Evolutionary conservation across 169 alveolate genomes (phyloP).

Genomic region (Babesia bovis): DNA sequence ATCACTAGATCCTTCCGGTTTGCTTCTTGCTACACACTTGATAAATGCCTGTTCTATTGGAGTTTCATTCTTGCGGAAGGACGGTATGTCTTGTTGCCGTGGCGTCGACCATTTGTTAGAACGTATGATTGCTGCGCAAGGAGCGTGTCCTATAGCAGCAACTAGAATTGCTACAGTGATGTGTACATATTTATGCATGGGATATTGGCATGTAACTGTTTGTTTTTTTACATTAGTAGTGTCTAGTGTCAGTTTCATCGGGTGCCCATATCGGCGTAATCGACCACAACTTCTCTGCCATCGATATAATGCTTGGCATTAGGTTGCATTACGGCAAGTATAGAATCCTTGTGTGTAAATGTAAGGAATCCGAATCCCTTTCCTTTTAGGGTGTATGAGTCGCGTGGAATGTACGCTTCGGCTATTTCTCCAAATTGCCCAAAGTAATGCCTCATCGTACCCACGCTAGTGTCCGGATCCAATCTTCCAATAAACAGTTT

Average conservation of each 20-base stretch:
- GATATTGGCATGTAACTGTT: neutral
- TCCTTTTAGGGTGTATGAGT: slow-evolving; percentile 55
- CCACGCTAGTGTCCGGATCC: slow-evolving; percentile 58
- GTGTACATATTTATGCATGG: slow-evolving; percentile 20
- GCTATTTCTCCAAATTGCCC: slow-evolving; percentile 70
- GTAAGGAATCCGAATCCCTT: slow-evolving; percentile 69
- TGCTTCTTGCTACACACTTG: neutral
- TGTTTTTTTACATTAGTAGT: neutral
- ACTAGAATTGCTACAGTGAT: neutral
- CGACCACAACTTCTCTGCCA: slow-evolving; percentile 67
- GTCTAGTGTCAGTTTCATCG: slow-evolving; percentile 13
- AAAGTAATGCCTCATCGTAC: slow-evolving; percentile 56
- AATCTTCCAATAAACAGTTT: slow-evolving; percentile 68
- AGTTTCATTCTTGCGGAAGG: neutral
- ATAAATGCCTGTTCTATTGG: neutral
- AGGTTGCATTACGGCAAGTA: slow-evolving; percentile 63
- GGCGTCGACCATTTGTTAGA: neutral
- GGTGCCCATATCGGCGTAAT: slow-evolving; percentile 57
- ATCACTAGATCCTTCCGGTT: neutral
- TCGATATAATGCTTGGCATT: slow-evolving; percentile 42
- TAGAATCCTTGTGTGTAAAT: slow-evolving; percentile 51
- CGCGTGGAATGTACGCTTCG: slow-evolving; percentile 73
- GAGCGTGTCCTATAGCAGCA: neutral
- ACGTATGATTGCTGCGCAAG: neutral
- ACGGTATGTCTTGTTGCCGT: neutral